A percentile compares a stretch with the other conserved stretches of the same genome.
Evolutionary conservation across 768 basidiomycete species (phyloP).

Genomic region (Pluteus cervinus): DNA sequence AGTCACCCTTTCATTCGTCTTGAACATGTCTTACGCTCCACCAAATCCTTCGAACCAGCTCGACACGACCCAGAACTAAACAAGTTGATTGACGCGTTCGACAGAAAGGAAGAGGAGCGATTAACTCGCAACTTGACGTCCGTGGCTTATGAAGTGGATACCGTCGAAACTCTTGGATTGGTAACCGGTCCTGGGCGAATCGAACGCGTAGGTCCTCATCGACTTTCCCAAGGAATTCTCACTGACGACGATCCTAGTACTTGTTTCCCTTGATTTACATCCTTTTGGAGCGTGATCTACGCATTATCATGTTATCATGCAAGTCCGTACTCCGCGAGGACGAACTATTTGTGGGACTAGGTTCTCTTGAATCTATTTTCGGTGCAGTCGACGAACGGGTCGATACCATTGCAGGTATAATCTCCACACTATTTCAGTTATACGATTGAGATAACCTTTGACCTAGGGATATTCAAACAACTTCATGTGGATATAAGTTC

Average conservation of each 20-base stretch:
- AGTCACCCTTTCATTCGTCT: conserved; percentile 26
- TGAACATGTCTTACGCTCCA: conserved; percentile 27
- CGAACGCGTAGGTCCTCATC: conserved; percentile 25
- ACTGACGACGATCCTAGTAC: conserved; percentile 17
- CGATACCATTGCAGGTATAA: too few relatives aligned
- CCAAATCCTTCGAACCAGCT: conserved; percentile 19
- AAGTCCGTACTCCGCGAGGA: conserved; percentile 27
- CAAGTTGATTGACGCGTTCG: conserved; percentile 20
- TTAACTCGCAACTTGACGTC: conserved; percentile 19
- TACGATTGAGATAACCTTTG: too few relatives aligned
- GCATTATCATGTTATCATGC: conserved; percentile 25
- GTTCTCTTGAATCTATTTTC: too few relatives aligned
- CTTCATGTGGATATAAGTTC: too few relatives aligned
- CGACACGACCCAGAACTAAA: conserved; percentile 22
- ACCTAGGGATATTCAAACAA: too few relatives aligned
- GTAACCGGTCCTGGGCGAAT: conserved; percentile 29
- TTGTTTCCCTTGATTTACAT: conserved; percentile 29
- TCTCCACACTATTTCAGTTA: too few relatives aligned
- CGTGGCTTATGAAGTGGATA: conserved; percentile 28
- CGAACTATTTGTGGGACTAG: too few relatives aligned
- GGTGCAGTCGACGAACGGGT: too few relatives aligned
- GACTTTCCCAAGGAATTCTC: neutral
- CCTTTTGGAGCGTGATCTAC: conserved; percentile 25
- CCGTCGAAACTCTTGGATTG: conserved; percentile 24
- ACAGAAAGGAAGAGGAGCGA: conserved; percentile 22